Conservation (phyloP, 176 grass and related monocot species). For the Neostapfia colusana region DNA sequence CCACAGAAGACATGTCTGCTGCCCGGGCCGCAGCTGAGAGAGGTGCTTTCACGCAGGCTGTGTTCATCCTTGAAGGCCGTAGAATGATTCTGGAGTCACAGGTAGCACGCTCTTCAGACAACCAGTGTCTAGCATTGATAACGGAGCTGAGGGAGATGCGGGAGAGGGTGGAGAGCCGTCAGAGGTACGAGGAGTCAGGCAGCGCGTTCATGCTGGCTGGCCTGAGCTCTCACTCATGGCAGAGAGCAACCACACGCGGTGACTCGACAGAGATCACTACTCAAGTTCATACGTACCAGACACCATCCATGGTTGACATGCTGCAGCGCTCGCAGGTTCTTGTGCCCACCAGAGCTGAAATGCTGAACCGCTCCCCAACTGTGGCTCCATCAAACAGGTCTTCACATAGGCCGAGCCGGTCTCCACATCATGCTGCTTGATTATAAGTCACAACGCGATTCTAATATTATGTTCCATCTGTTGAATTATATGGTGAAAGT, state of each 20-base stretch:
- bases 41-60: constrained; percentile 56
- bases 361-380: constrained; percentile 40
- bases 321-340: constrained; percentile 77
- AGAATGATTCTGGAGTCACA: constrained; percentile 46
- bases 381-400: constrained; percentile 34
- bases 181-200: constrained; percentile 76
- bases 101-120: constrained; percentile 50
- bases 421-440: constrained; percentile 11
- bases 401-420: not conserved
- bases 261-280: constrained; percentile 69
- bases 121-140: constrained; percentile 59
- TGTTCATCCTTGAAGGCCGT: constrained; percentile 64
- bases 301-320: constrained; percentile 91
- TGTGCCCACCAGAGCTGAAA: constrained; percentile 10
- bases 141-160: constrained; percentile 82
- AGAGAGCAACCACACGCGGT: constrained; percentile 75
- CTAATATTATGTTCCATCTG: constrained; percentile 4
- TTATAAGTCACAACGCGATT: not conserved
- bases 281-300: constrained; percentile 70
- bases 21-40: constrained; percentile 62
- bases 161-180: constrained; percentile 66
- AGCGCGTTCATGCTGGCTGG: constrained; percentile 79
- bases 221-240: constrained; percentile 82
- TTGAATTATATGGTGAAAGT: not conserved
- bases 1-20: constrained; percentile 69